Conservation (phyloP, 2,329 filamentous ascomycete genomes). For the Aplosporella prunicola region DNA sequence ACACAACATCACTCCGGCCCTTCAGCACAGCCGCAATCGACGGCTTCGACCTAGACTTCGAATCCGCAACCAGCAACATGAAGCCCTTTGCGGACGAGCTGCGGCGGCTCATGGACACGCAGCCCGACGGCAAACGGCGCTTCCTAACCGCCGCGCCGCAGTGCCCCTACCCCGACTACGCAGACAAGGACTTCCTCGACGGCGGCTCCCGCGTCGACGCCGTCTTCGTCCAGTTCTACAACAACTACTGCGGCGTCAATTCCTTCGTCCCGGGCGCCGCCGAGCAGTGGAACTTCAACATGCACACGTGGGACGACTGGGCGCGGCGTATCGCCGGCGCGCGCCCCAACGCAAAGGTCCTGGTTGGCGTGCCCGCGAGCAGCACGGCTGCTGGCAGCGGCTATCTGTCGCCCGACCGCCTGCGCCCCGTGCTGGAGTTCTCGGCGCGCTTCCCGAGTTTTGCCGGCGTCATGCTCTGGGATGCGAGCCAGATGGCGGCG, state of each 20-base stretch:
- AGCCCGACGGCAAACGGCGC: conserved; percentile 38
- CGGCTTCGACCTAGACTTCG: conserved; percentile 71
- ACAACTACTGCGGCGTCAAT: conserved; percentile 55
- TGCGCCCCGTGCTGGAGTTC: conserved; percentile 45
- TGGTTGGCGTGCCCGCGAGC: conserved; percentile 52
- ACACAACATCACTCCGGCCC: conserved; percentile 43
- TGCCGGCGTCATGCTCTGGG: conserved; percentile 62
- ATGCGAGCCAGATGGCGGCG: conserved; percentile 29
- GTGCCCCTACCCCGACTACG: conserved; percentile 55
- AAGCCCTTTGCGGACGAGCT: conserved; percentile 51
- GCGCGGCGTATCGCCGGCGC: conserved; percentile 46
- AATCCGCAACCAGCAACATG: conserved; percentile 51
- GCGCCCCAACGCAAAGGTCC: conserved; percentile 52
- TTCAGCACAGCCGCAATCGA: conserved; percentile 59
- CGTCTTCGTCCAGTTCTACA: conserved; percentile 58
- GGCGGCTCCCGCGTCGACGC: conserved; percentile 46
- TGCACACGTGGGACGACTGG: conserved; percentile 57
- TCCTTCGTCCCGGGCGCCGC: conserved; percentile 38
- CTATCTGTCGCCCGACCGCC: conserved; percentile 41
- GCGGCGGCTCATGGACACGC: conserved; percentile 45
- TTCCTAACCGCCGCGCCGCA: conserved; percentile 59
- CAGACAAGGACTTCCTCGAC: conserved; percentile 47
- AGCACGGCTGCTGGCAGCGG: conserved; percentile 45
- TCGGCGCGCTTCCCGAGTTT: conserved; percentile 49
- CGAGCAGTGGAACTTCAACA: conserved; percentile 50